Base-by-base conservation (phyloP, 2,329 filamentous ascomycete genomes). In the Fusarium drepaniforme region DNA sequence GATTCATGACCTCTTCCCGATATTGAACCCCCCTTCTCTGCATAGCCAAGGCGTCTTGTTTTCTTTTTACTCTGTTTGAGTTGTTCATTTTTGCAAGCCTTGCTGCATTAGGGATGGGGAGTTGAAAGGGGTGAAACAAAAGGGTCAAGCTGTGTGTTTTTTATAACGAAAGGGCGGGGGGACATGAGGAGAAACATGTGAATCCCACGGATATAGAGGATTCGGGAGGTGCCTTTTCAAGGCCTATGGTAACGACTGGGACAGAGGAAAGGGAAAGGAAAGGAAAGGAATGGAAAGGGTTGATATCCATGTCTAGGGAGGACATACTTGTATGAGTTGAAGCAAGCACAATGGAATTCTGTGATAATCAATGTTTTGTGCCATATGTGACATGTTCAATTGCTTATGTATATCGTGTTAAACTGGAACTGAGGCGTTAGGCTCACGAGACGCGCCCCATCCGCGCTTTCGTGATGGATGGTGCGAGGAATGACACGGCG, bases 1-100 rank as follows among this genome's bases (percentile, higher is more conserved):
- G 38, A 30, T 64, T 37, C 66, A 71, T 37, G 62, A 70, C 53
- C 30, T 58, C 53, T 37, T 37, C 30, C 53, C 57, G 33, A 23
- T 33, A 33, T 67, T 42, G 53, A 68, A 68, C 23, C 46, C 58
- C 57, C 37, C 46, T 63, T 72, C 64, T 66, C 74, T 75, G 77
- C 77, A 79, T 80, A 77, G 77, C 77, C 61, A 40, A 46, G 79
- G 79, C 75, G 78, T 80, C 63, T 68, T 67, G 61, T 71, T 35
- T 44, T 66, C 49, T 51, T 66, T 44, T 25, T 60, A 33, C 25
- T 16, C 33, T 58, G 25, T 58, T n/a, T 59, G 21, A 37, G 35
- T 59, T 72, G 25, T 37, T 40, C 37, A 30, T 37, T 16, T 44
- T 49, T 44, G 37, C 21, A 58, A 62, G 53, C 56, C 33, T 60